Evolutionary conservation across 345 rosid genomes (phyloP).

Genomic region (Populus alba): DNA sequence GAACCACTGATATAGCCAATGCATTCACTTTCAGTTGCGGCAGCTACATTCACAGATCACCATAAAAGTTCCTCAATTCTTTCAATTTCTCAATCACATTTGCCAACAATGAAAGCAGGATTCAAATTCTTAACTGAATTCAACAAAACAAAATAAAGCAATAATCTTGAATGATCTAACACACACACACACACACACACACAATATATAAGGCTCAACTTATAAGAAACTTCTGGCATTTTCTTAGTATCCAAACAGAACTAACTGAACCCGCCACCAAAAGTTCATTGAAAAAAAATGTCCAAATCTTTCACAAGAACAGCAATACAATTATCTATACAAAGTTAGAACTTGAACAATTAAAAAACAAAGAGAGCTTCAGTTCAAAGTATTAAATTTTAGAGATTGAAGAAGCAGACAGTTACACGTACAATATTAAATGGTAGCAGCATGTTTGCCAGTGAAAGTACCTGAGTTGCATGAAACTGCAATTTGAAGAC

Average conservation of each 20-base stretch:
- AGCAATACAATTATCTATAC: background rate
- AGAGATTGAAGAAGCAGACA: background rate
- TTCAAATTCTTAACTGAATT: background rate
- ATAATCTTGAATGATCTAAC: background rate
- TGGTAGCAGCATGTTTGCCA: background rate
- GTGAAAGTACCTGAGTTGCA: conserved; percentile 65
- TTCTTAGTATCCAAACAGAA: conserved; percentile 26
- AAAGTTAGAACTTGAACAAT: background rate
- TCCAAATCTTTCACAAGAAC: background rate
- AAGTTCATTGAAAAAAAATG: background rate
- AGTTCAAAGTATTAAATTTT: background rate
- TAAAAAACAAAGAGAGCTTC: background rate
- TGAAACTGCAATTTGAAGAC: conserved; percentile 83
- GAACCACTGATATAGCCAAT: conserved; percentile 60
- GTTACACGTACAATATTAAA: background rate
- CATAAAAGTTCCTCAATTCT: background rate
- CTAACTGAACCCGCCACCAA: conserved; percentile 1
- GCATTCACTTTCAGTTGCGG: conserved; percentile 47
- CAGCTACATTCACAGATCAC: conserved; percentile 40
- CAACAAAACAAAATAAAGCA: background rate
- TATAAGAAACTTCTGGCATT: conserved; percentile 9
- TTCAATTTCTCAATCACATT: conserved; percentile 13
- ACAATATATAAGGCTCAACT: background rate
- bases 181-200: too few species aligned
- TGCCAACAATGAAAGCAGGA: background rate